These are phyloP conservation scores for Physcomitrellopsis africana DNA, from an alignment of 225 moss, liverwort and hornwort genomes.

Conservation along the genomic window DNA sequence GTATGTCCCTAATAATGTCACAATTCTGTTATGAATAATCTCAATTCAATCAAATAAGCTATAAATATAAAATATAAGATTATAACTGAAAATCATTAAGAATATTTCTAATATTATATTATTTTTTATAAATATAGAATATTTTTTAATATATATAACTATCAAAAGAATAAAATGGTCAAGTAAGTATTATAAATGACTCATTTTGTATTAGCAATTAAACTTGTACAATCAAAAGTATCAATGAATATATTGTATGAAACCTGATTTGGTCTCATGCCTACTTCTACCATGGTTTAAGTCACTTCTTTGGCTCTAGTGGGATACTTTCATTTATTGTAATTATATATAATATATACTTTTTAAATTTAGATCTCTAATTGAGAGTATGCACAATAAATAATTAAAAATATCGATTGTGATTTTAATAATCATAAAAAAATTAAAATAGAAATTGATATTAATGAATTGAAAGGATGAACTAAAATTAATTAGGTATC, in stretches of 20 bases:
- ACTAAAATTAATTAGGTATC: no score
- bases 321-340: conserved; percentile 78
- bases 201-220: conserved; percentile 58
- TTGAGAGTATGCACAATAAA: no score
- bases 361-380: neutral
- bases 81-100: neutral
- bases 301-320: conserved; percentile 79
- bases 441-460: no score
- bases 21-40: neutral
- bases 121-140: no score
- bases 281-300: conserved; percentile 67
- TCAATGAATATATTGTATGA: conserved; percentile 94
- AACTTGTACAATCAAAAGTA: conserved; percentile 75
- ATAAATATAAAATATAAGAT: neutral
- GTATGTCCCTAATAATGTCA: conserved; percentile 73
- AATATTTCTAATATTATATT: no score
- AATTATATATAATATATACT: conserved; percentile 27
- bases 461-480: no score
- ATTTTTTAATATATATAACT: no score
- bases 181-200: conserved; percentile 1
- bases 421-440: no score
- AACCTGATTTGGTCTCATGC: conserved; percentile 78
- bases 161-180: no score
- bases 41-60: neutral
- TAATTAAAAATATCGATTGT: no score